phyloP scores from a whole-genome alignment of 768 basidiomycete genomes.

The Tylopilus felleus region DNA sequence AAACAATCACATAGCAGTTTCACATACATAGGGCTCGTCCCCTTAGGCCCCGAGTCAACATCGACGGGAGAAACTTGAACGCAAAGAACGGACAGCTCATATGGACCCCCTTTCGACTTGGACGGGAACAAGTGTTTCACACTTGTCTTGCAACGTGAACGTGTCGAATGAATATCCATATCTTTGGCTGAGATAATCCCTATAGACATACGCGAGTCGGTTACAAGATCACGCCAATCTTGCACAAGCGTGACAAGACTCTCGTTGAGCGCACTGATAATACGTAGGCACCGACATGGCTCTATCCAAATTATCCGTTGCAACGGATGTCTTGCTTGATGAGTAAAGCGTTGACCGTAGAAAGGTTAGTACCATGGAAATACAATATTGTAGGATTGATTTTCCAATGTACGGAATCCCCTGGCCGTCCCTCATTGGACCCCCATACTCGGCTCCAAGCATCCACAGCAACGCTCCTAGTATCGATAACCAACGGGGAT shows the following conservation, averaged over 20 bases:
- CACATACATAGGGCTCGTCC: too few relatives aligned
- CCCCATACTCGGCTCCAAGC: too few relatives aligned
- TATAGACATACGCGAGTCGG: not conserved
- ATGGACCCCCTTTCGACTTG: too few relatives aligned
- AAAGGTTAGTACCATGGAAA: not conserved
- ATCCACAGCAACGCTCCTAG: too few relatives aligned
- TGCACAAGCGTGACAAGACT: not conserved
- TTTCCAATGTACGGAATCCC: too few relatives aligned
- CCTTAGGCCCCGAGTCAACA: too few relatives aligned
- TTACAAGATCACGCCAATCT: not conserved
- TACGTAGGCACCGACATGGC: not conserved
- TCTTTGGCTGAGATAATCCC: not conserved
- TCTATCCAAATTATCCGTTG: not conserved
- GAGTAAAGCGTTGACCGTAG: not conserved
- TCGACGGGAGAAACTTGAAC: not conserved
- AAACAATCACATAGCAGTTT: too few relatives aligned
- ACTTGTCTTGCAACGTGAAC: not conserved
- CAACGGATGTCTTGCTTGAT: not conserved
- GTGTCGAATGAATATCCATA: not conserved
- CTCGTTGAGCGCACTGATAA: too few relatives aligned
- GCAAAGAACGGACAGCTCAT: not conserved
- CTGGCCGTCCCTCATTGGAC: too few relatives aligned
- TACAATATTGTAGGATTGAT: too few relatives aligned
- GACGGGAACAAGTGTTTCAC: not conserved
- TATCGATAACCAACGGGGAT: not conserved